phyloP scores from a whole-genome alignment of 2,329 filamentous ascomycete species.

The Davidsoniella australis region DNA sequence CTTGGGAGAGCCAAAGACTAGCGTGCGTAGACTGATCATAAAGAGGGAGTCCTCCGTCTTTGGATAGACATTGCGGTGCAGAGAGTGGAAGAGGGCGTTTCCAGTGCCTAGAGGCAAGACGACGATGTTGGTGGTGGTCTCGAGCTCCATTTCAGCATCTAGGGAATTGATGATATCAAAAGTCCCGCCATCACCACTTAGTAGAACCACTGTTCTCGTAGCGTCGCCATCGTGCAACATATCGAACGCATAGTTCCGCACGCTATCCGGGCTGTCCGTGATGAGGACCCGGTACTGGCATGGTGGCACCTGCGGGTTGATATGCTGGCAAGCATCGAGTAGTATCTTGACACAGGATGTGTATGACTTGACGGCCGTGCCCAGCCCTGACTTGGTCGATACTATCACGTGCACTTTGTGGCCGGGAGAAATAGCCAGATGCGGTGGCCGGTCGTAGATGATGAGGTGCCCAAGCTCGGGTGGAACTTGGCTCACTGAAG shows the following conservation, averaged over 20 bases:
- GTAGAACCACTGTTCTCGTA: slow-evolving; percentile 47
- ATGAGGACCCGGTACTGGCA: slow-evolving; percentile 35
- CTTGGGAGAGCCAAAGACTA: slow-evolving; percentile 38
- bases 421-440: slow-evolving; percentile 13
- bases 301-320: slow-evolving; percentile 11
- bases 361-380: slow-evolving; percentile 25
- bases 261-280: slow-evolving; percentile 46
- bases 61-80: slow-evolving; percentile 39
- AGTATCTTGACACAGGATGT: too few species aligned
- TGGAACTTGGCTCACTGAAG: slow-evolving; percentile 17
- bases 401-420: slow-evolving; percentile 43
- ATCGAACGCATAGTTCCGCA: slow-evolving; percentile 43
- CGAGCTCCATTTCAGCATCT: neutral
- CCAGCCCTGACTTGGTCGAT: slow-evolving; percentile 48
- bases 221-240: slow-evolving; percentile 14
- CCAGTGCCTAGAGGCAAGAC: slow-evolving; percentile 47
- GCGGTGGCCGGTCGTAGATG: slow-evolving; percentile 1
- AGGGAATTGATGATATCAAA: slow-evolving; percentile 61
- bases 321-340: neutral
- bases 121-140: slow-evolving; percentile 27
- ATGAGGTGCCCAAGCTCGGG: slow-evolving; percentile 16
- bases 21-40: slow-evolving; percentile 34
- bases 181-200: slow-evolving; percentile 78
- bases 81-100: slow-evolving; percentile 46
- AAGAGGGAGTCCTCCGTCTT: slow-evolving; percentile 23